phyloP scores from a whole-genome alignment of 441 rosid species.

The Macaranga tanarius region DNA sequence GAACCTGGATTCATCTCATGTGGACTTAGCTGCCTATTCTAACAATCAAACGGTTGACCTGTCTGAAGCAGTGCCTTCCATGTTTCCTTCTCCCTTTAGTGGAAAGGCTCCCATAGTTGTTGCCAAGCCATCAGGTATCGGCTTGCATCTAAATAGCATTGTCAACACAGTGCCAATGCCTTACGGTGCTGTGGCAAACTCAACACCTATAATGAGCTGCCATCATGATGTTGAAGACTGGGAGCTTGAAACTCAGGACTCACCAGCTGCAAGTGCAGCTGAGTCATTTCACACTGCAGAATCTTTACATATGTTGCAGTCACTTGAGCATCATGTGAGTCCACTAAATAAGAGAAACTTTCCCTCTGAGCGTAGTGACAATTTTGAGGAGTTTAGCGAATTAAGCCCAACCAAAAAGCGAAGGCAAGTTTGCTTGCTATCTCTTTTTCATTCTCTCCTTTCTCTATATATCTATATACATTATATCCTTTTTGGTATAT shows the following conservation, averaged over 20 bases:
- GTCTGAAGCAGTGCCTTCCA: conserved; percentile 18
- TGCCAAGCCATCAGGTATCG: conserved; percentile 53
- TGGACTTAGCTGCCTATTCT: conserved; percentile 23
- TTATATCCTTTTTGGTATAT: conserved; percentile 13
- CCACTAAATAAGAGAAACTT: conserved; percentile 34
- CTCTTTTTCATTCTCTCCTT: conserved; percentile 13
- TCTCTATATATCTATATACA: background rate
- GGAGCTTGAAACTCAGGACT: conserved; percentile 29
- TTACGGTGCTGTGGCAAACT: conserved; percentile 24
- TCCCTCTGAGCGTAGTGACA: conserved; percentile 34
- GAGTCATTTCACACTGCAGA: conserved; percentile 29
- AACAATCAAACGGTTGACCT: conserved; percentile 28
- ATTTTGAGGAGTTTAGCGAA: conserved; percentile 38
- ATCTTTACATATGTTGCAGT: conserved; percentile 20
- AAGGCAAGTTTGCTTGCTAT: conserved; percentile 40
- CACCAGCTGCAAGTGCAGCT: conserved; percentile 29
- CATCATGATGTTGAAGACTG: conserved; percentile 28
- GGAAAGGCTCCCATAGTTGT: conserved; percentile 30
- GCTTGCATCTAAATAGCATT: conserved; percentile 63
- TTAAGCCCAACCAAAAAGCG: conserved; percentile 41
- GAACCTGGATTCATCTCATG: conserved; percentile 29
- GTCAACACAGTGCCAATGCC: conserved; percentile 30
- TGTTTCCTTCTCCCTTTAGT: conserved; percentile 18
- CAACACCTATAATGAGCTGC: conserved; percentile 15
- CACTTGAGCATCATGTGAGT: conserved; percentile 28